phyloP scores from a whole-genome alignment of 345 rosid species.

The Noccaea bulbosa region DNA sequence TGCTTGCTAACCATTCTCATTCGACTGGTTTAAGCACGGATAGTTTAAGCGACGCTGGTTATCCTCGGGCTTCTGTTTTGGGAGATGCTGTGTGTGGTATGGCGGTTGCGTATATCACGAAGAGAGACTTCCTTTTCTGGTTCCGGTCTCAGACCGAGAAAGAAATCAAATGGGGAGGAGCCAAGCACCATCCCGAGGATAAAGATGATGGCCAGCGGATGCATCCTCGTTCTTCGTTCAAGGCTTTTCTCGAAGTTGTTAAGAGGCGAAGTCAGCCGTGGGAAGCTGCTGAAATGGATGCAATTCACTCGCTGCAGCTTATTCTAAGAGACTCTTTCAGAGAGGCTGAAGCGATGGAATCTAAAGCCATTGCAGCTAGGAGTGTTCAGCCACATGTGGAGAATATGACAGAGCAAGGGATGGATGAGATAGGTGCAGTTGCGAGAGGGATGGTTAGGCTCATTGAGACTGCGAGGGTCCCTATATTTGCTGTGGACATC shows the following conservation, averaged over 20 bases:
- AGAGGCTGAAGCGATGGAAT: conserved; percentile 70
- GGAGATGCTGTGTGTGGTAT: conserved; percentile 97
- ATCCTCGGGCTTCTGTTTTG: conserved; percentile 74
- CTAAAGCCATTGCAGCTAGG: conserved; percentile 55
- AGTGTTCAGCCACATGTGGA: conserved; percentile 52
- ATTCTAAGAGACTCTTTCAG: conserved; percentile 85
- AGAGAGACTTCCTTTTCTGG: conserved; percentile 88
- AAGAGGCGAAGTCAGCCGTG: conserved; percentile 89
- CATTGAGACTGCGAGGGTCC: conserved; percentile 94
- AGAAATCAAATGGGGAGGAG: conserved; percentile 99
- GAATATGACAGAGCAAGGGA: conserved; percentile 68
- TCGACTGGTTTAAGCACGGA: conserved; percentile 94
- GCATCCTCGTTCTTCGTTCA: conserved; percentile 95
- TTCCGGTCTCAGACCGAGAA: conserved; percentile 92
- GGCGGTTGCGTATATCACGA: conserved; percentile 93
- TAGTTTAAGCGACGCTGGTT: conserved; percentile 90
- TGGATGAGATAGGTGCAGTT: conserved; percentile 86
- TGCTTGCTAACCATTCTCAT: conserved; percentile 77
- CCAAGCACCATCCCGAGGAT: conserved; percentile 95
- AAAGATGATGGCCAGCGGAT: conserved; percentile 93
- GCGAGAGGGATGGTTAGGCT: conserved; percentile 99
- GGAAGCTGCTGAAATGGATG: conserved; percentile 98
- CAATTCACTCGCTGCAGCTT: conserved; percentile 93
- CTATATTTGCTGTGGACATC: conserved; percentile 88
- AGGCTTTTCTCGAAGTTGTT: conserved; percentile 96